These are phyloP conservation scores for Teunomyces kruisii DNA, from an alignment of 805 yeast genomes.

Conservation along the genomic window DNA sequence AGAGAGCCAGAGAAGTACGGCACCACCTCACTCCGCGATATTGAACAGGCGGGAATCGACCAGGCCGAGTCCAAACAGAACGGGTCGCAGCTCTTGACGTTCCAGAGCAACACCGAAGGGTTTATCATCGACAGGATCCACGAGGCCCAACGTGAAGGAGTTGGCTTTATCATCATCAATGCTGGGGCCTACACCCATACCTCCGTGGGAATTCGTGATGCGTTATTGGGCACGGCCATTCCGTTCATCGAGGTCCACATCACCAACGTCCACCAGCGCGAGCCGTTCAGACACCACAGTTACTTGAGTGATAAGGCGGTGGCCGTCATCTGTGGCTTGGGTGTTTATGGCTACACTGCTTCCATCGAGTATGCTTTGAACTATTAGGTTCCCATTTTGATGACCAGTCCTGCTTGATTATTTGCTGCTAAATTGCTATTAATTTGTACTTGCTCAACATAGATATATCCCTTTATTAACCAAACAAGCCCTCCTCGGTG, in stretches of 20 bases:
- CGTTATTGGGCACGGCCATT: conserved; percentile 46
- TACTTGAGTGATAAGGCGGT: conserved; percentile 49
- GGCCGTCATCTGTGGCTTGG: conserved; percentile 44
- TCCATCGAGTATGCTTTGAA: conserved; percentile 41
- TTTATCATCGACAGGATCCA: conserved; percentile 48
- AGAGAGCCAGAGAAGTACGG: conserved; percentile 55
- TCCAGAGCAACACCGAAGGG: conserved; percentile 49
- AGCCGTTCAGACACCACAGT: conserved; percentile 50
- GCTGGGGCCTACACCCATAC: conserved; percentile 57
- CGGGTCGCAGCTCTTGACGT: conserved; percentile 32
- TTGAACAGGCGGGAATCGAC: conserved; percentile 40
- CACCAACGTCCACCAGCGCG: conserved; percentile 52
- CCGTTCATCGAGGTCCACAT: conserved; percentile 52
- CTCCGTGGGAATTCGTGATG: conserved; percentile 51
- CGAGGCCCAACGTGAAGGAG: conserved; percentile 42
- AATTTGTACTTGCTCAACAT: too few relatives aligned
- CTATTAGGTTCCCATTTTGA: conserved; percentile 16
- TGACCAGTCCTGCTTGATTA: too few relatives aligned
- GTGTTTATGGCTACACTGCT: conserved; percentile 43
- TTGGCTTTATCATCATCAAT: conserved; percentile 47
- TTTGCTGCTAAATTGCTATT: too few relatives aligned
- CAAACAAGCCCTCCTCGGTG: conserved; percentile 74
- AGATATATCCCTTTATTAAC: conserved; percentile 25
- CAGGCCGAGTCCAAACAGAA: conserved; percentile 29
- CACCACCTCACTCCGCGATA: conserved; percentile 42